Percentiles rank a stretch among this genome's conserved stretches.
Evolutionary conservation across 1,284 basidiomycete species (phyloP).

Genomic region (Anthracocystis walkeri): DNA sequence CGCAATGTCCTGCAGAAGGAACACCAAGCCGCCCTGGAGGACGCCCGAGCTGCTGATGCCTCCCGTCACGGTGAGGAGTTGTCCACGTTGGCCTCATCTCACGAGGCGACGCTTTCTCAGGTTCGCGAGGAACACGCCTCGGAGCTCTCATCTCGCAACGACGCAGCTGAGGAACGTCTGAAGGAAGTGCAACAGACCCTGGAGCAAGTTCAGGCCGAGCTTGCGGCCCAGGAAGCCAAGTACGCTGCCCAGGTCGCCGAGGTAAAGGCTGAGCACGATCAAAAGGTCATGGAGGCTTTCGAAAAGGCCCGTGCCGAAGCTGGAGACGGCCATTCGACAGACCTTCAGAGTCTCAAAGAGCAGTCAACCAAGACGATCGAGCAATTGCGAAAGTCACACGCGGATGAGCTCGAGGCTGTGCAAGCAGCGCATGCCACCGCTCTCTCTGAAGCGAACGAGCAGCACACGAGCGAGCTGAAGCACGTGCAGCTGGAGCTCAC

Average conservation of each 20-base stretch:
- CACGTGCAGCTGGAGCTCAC: constrained; percentile 45
- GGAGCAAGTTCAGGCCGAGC: constrained; percentile 41
- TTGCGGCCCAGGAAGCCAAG: constrained; percentile 39
- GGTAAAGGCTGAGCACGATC: constrained; percentile 49
- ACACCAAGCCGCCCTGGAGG: constrained; percentile 28
- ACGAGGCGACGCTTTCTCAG: constrained; percentile 34
- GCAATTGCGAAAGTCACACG: constrained; percentile 49
- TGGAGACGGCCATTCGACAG: constrained; percentile 47
- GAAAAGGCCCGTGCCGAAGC: constrained; percentile 56
- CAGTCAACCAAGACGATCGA: constrained; percentile 45
- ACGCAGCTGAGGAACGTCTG: constrained; percentile 29
- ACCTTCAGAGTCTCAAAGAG: constrained; percentile 43
- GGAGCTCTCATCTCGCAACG: constrained; percentile 33
- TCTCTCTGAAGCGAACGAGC: constrained; percentile 29
- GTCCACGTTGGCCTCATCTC: constrained; percentile 25
- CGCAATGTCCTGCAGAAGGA: constrained; percentile 26
- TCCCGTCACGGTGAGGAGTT: constrained; percentile 35
- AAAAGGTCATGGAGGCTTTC: constrained; percentile 50
- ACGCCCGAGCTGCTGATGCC: constrained; percentile 18
- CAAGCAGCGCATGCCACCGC: constrained; percentile 33
- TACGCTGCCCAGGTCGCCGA: constrained; percentile 48
- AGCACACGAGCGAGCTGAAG: constrained; percentile 34
- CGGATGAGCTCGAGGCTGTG: constrained; percentile 41
- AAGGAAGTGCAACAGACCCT: constrained; percentile 41
- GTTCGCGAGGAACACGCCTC: constrained; percentile 21